phyloP scores from a whole-genome alignment of 106 monocot species.

The Posidonia australis region DNA sequence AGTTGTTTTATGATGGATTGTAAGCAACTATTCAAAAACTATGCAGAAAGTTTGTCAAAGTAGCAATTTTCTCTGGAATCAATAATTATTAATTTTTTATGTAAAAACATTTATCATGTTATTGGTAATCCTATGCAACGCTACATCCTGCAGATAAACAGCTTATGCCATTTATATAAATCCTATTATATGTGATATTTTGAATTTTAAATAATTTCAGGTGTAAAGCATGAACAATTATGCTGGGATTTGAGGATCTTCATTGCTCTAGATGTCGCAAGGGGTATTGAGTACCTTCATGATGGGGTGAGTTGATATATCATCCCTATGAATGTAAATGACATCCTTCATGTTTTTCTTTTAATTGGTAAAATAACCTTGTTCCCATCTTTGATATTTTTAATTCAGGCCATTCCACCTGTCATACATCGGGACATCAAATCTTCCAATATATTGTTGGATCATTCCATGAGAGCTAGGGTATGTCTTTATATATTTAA shows the following conservation, averaged over 20 bases:
- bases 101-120: too few relatives aligned
- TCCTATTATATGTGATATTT: too few relatives aligned
- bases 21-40: too few relatives aligned
- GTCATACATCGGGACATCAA: slow-evolving; percentile 93
- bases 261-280: slow-evolving; percentile 87
- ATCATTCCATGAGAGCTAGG: slow-evolving; percentile 72
- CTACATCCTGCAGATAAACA: too few relatives aligned
- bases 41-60: too few relatives aligned
- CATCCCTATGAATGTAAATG: background rate
- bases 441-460: slow-evolving; percentile 89
- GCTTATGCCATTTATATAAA: too few relatives aligned
- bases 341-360: too few relatives aligned
- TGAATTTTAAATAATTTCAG: slow-evolving; percentile 14
- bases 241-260: slow-evolving; percentile 69
- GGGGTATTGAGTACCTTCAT: slow-evolving; percentile 93
- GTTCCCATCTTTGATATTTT: slow-evolving; percentile 1
- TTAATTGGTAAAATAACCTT: too few relatives aligned
- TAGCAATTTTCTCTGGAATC: too few relatives aligned
- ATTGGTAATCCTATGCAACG: too few relatives aligned
- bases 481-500: slow-evolving; percentile 22
- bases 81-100: background rate
- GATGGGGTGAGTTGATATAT: slow-evolving; percentile 54
- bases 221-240: slow-evolving; percentile 38
- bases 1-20: too few relatives aligned
- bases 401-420: slow-evolving; percentile 70